Evolutionary conservation across 2,329 filamentous ascomycete genomes (phyloP), one percentile per base, ranked within the genome.

Genomic region (Lasiodiplodia theobromae): DNA sequence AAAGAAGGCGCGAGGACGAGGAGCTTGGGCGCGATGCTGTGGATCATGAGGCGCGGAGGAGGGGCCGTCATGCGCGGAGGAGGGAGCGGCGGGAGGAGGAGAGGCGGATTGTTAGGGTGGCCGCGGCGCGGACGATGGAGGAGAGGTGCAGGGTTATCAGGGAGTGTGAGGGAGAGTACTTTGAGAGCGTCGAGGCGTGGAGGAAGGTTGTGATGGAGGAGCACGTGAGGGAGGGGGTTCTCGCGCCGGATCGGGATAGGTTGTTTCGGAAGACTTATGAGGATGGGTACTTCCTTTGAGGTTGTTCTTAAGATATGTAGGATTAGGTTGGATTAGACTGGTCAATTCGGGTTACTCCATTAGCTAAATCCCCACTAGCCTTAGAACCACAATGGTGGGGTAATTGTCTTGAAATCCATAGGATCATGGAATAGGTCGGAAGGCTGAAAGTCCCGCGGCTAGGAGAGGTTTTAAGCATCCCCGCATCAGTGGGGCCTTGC

Each of bases 161-260:
- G 7, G 54, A 58, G 54, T 40, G 28, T 28, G 28, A n/a, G 37
- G 40, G 54, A 34, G 34, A 58, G 54, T 58, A 40, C n/a, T 58
- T 58, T 37, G 54, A 40, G 34, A 58, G 34, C 54, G n/a, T 58
- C 10, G 54, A 58, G 31, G 54, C 54, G 7, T 58, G 54, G 54
- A 34, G 54, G 21, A 58, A 58, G n/a, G 54, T 40, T 12, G 54
- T 40, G 21, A 14, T 40, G 34, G 34, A 40, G 8, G 54, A 58
- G 34, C 54, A 58, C 34, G 54, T 44, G n/a, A 40, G 54, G 34
- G 34, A 58, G 21, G 54, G 54, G 2, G n/a, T 58, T 16, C 8
- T 58, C 40, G n/a, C 34, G 6, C 54, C n/a, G n/a, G 34, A 58
- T 18, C n/a, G 34, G n/a, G 34, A 58, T 7, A 23, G 3, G 54